Conservation (phyloP, 352 stramenopile species). For the Pythium monospermum region DNA sequence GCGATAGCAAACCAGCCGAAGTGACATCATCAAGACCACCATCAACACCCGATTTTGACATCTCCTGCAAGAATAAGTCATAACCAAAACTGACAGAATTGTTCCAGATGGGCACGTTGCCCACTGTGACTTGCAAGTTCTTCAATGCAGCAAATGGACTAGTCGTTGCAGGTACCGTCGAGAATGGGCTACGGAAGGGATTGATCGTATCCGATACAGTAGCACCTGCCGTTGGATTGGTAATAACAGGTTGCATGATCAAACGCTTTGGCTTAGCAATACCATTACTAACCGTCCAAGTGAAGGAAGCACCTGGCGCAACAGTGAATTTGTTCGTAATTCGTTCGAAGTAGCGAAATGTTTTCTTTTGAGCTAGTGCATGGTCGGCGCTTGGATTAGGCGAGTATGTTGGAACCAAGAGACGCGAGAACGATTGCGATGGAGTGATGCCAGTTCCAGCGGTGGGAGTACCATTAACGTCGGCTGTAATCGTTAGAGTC, state of each 20-base stretch:
- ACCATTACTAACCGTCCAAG: conserved; percentile 14
- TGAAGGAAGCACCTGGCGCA: conserved; percentile 7
- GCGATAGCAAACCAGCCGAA: conserved; percentile 11
- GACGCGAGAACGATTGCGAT: conserved; percentile 9
- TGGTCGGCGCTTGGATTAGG: conserved; percentile 7
- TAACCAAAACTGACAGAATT: conserved; percentile 23
- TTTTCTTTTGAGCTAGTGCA: conserved; percentile 8
- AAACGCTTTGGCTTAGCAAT: conserved; percentile 17
- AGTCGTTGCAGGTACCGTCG: conserved; percentile 20
- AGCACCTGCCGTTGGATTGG: conserved; percentile 10
- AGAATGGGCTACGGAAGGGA: conserved; percentile 16
- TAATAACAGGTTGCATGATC: conserved; percentile 18
- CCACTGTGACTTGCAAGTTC: conserved; percentile 22
- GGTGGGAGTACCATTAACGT: conserved; percentile 10
- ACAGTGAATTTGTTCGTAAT: conserved; percentile 17
- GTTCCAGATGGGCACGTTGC: conserved; percentile 19
- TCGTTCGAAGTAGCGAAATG: conserved; percentile 13
- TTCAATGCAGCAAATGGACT: conserved; percentile 17
- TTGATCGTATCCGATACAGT: conserved; percentile 20
- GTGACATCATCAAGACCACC: conserved; percentile 21
- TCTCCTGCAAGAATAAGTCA: conserved; percentile 26
- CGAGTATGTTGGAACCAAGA: conserved; percentile 8
- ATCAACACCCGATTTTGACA: conserved; percentile 21
- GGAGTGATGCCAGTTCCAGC: conserved; percentile 2
- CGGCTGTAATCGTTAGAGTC: conserved; percentile 9